Percentiles rank a stretch among this genome's conserved stretches.
phyloP scores from a whole-genome alignment of 441 rosid genomes.

The Melastoma candidum region DNA sequence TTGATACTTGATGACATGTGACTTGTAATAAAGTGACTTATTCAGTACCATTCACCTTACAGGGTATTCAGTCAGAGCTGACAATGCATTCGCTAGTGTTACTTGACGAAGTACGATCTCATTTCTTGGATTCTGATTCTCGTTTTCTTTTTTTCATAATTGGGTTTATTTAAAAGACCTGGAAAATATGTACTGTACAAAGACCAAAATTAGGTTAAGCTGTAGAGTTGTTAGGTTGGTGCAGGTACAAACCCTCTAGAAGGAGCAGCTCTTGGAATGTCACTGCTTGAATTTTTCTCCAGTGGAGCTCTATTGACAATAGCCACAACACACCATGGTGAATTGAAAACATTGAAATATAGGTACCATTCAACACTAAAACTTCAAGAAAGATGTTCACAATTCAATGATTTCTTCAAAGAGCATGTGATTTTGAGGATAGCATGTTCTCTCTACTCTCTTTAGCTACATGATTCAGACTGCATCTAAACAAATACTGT shows the following conservation, averaged over 20 bases:
- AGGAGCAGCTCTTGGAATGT: constrained; percentile 96
- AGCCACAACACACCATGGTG: constrained; percentile 95
- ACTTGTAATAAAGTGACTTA: constrained; percentile 1
- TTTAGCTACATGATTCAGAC: too few relatives aligned
- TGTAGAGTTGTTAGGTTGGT: constrained; percentile 50
- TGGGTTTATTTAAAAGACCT: neutral
- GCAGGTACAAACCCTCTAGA: constrained; percentile 98
- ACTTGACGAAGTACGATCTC: constrained; percentile 74
- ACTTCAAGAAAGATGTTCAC: neutral
- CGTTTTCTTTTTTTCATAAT: neutral
- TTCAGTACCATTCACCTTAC: constrained; percentile 22
- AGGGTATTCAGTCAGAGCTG: constrained; percentile 72
- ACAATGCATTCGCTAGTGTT: constrained; percentile 76
- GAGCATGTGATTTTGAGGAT: too few relatives aligned
- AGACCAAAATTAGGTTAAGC: neutral
- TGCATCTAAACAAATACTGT: too few relatives aligned
- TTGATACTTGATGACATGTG: neutral
- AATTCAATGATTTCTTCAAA: neutral
- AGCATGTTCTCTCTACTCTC: too few relatives aligned
- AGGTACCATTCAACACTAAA: constrained; percentile 30
- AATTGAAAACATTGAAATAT: constrained; percentile 86
- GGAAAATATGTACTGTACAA: neutral
- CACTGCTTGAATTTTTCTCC: constrained; percentile 83
- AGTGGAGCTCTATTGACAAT: constrained; percentile 64
- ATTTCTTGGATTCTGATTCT: neutral